These are phyloP conservation scores for Phytomonas francai DNA, from an alignment of 208 protist species.

Conservation along the genomic window DNA sequence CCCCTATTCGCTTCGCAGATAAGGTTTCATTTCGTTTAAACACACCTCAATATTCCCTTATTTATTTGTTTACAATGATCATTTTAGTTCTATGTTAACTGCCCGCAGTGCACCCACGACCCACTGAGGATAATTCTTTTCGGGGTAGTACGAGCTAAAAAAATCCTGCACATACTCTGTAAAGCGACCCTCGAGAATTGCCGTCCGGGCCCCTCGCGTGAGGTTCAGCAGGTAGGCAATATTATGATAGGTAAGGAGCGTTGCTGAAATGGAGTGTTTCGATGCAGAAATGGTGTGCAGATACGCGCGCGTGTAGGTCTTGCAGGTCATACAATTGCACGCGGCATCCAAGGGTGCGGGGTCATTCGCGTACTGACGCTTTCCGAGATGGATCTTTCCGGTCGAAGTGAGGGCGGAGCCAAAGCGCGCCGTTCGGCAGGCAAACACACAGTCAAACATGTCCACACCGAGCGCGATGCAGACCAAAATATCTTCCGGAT, in stretches of 20 bases:
- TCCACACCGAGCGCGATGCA: slow-evolving; percentile 98
- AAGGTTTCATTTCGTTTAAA: neutral
- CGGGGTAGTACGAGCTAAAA: slow-evolving; percentile 77
- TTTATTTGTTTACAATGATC: slow-evolving; percentile 8
- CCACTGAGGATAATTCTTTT: slow-evolving; percentile 86
- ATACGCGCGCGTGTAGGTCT: slow-evolving; percentile 91
- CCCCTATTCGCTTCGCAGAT: neutral
- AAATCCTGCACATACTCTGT: slow-evolving; percentile 83
- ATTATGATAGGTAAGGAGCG: slow-evolving; percentile 97
- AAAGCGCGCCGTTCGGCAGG: slow-evolving; percentile 96
- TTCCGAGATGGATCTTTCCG: slow-evolving; percentile 80
- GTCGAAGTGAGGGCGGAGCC: slow-evolving; percentile 88
- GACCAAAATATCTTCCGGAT: slow-evolving; percentile 98
- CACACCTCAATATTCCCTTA: neutral
- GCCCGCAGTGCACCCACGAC: slow-evolving; percentile 70
- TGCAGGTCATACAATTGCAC: slow-evolving; percentile 91
- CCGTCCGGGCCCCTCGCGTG: slow-evolving; percentile 81
- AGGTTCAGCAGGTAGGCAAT: slow-evolving; percentile 94
- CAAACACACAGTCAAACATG: slow-evolving; percentile 99
- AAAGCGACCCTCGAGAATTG: slow-evolving; percentile 77
- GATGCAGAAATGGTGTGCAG: slow-evolving; percentile 78
- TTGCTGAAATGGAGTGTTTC: slow-evolving; percentile 85
- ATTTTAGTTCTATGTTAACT: slow-evolving; percentile 70
- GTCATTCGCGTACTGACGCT: slow-evolving; percentile 60
- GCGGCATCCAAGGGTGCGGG: slow-evolving; percentile 73